Base-by-base conservation (phyloP, 2,329 filamentous ascomycete genomes). In the Botryotinia calthae region DNA sequence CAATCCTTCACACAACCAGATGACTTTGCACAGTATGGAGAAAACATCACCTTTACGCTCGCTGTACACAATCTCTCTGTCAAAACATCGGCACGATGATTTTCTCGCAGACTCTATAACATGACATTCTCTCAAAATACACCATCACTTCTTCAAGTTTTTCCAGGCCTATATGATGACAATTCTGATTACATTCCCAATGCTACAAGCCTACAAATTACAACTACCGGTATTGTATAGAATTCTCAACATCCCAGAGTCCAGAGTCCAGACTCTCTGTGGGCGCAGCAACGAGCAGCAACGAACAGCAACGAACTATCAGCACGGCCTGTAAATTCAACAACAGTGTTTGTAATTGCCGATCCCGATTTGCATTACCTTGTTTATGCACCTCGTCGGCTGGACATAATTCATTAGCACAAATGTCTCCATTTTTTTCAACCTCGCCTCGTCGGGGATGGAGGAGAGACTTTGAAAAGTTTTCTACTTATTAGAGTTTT, bases 291-390 rank as follows among this genome's bases (percentile, higher is more conserved):
- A 62, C 16, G 51, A 56, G n/a, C n/a, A n/a, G n/a, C n/a, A n/a
- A n/a, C n/a, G n/a, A n/a, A n/a, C 28, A 65, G 63, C 59, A n/a
- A 62, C 16, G 51, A 56, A 56, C 51, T 7, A 7, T 46, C 51
- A 56, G n/a, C 25, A 54, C 51, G n/a, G 20, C 56, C 56, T 22
- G 28, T 2, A 64, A 25, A 22, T 37, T 37, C 44, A 48, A 51
- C 20, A 48, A 28, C 44, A 44, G 63, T 48, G 63, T 65, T 65
- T 37, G 28, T 10, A 12, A 18, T n/a, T 31, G 63, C 18, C 63
- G 63, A 66, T 66, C 63, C 44, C 31, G 63, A 51, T 5, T n/a
- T 65, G 59, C 59, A 62, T 40, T 62, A n/a, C 59, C n/a, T 3
- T 12, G 40, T 62, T 62, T 62, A 42, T 62, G 59, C 59, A 62